Base-by-base conservation (phyloP, 2,329 filamentous ascomycete genomes). In the Coniella vitis region DNA sequence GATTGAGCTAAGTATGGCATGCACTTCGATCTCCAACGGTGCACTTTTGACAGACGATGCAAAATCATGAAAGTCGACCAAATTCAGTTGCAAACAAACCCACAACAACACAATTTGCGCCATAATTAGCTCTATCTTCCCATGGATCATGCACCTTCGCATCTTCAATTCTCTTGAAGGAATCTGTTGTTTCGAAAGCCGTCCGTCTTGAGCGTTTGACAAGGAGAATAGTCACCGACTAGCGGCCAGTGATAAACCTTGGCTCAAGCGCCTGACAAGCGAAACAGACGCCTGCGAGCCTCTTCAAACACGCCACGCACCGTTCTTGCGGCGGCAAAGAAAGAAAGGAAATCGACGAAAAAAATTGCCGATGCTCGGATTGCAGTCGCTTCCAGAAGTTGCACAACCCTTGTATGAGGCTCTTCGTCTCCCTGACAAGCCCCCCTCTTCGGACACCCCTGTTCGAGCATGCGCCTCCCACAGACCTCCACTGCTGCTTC, bases 381-480 rank as follows among this genome's bases (percentile, higher is more conserved):
- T 51, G 16, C 29, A 32, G 22, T 20, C 36, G 37, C 42, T 36
- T 20, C 19, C 10, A 10, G 10, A 47, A 47, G 19, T 47, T 53
- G 44, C 47, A 47, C 41, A 43, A 38, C 45, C 48, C 38, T 31
- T 29, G 51, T 47, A 41, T 51, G 51, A 51, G 51, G 51, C 49
- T 54, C 52, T 47, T 43, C 42, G 14, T 38, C 32, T 40, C 49
- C 36, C 45, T 35, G 16, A 32, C 19, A 16, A 20, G 44, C 25
- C n/a, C 38, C 45, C 44, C 38, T 38, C 35, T 14, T 19, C 20
- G 47, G 10, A 29, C 5, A 49, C 36, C 51, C 51, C 44, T 53
- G 51, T 45, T 31, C 13, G 39, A 47, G 48, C 51, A 45, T 53
- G 48, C 51, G 48, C 48, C 51, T 53, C 51, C 41, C 35, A 48